Percentiles rank a stretch among this genome's conserved stretches.
phyloP scores from a whole-genome alignment of 1,139 yeast genomes.

The Saccharomycopsis hybrid region DNA sequence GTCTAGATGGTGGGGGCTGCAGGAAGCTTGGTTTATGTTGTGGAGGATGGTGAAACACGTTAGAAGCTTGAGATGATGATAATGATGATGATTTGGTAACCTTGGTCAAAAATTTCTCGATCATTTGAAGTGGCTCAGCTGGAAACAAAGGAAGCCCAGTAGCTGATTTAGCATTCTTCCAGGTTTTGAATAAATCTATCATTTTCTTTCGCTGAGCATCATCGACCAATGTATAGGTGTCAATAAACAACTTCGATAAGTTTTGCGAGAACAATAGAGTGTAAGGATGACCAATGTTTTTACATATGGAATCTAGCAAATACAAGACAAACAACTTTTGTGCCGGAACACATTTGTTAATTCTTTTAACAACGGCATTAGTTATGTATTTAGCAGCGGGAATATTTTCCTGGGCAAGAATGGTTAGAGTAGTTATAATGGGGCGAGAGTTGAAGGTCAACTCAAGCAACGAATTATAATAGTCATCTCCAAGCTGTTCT shows the following conservation, averaged over 20 bases:
- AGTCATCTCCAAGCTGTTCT: slow-evolving; percentile 52
- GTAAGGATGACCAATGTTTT: slow-evolving; percentile 85
- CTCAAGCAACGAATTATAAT: slow-evolving; percentile 60
- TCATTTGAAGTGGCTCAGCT: slow-evolving; percentile 57
- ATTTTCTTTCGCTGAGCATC: slow-evolving; percentile 70
- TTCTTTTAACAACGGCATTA: slow-evolving; percentile 60
- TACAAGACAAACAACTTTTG: slow-evolving; percentile 82
- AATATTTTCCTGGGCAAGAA: slow-evolving; percentile 78
- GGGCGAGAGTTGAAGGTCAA: slow-evolving; percentile 87
- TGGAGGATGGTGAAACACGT: no score
- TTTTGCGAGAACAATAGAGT: slow-evolving; percentile 64
- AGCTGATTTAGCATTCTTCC: slow-evolving; percentile 66
- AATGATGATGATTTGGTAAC: slow-evolving; percentile 40
- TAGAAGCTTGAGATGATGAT: background rate
- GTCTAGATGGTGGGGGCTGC: slow-evolving; percentile 3
- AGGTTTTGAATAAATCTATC: slow-evolving; percentile 73
- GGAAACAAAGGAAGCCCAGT: slow-evolving; percentile 69
- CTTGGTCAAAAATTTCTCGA: slow-evolving; percentile 64
- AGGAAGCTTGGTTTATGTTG: no score
- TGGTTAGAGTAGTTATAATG: slow-evolving; percentile 79
- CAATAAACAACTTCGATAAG: slow-evolving; percentile 62
- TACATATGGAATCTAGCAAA: slow-evolving; percentile 86
- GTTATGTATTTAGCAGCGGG: slow-evolving; percentile 72
- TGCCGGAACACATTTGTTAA: slow-evolving; percentile 65
- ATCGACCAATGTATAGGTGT: slow-evolving; percentile 70